A percentile compares a stretch with the other conserved stretches of the same genome.
Conservation (phyloP, 2,329 filamentous ascomycete species). For the Sarocladium kiliense region DNA sequence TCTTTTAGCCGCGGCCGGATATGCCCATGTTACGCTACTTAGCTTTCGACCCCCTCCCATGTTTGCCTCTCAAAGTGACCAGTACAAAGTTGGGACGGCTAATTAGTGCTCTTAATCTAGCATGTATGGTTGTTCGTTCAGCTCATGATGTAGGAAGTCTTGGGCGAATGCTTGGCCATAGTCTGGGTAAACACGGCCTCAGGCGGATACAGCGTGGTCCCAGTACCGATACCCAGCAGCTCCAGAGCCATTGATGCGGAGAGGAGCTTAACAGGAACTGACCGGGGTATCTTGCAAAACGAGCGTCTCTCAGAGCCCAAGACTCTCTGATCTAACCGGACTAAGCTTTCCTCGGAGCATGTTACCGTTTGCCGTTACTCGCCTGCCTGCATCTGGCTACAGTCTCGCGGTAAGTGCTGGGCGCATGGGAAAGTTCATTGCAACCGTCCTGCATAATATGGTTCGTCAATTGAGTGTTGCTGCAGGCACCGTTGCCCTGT, state of each 20-base stretch:
- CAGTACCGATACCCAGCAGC: no score
- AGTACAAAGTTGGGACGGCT: slow-evolving; percentile 1
- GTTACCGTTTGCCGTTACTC: slow-evolving; percentile 5
- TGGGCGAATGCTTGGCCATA: background rate
- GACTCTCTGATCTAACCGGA: background rate
- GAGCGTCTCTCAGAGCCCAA: background rate
- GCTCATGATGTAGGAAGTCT: background rate
- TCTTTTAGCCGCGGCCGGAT: slow-evolving; percentile 5
- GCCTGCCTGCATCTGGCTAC: background rate
- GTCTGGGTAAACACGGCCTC: background rate
- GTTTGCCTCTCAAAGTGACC: background rate
- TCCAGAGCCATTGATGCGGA: no score
- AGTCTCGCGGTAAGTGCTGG: background rate
- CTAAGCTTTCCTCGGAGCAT: slow-evolving; percentile 3
- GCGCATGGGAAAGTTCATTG: background rate
- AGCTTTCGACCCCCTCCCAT: background rate
- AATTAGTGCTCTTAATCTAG: background rate
- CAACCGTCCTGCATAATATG: background rate
- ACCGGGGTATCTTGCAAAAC: no score
- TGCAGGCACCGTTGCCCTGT: slow-evolving; percentile 6
- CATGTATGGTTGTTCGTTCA: background rate
- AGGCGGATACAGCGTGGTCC: no score
- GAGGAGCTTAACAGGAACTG: no score
- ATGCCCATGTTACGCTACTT: background rate
- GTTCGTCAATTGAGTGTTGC: background rate